phyloP scores from a whole-genome alignment of 2,329 filamentous ascomycete genomes.

The Trichoderma gracile region DNA sequence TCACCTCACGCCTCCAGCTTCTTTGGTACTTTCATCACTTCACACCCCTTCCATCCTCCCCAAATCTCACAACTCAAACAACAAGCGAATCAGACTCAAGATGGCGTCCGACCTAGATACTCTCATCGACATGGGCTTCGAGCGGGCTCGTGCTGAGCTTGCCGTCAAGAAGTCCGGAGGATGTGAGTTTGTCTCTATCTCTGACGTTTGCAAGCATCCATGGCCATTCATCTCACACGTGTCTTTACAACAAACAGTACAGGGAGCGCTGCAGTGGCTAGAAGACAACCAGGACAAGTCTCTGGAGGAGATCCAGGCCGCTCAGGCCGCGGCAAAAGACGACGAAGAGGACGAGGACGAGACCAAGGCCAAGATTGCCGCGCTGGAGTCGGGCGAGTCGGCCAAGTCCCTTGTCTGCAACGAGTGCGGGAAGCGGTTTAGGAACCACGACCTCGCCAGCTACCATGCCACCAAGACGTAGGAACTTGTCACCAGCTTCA shows the following conservation, averaged over 20 bases:
- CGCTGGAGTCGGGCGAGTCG: slow-evolving; percentile 68
- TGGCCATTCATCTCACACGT: slow-evolving; percentile 16
- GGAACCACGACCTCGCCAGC: slow-evolving; percentile 76
- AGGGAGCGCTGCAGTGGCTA: slow-evolving; percentile 91
- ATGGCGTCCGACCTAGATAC: slow-evolving; percentile 61
- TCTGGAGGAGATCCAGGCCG: slow-evolving; percentile 72
- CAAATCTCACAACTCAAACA: not conserved
- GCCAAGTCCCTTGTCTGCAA: slow-evolving; percentile 88
- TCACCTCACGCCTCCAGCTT: not conserved
- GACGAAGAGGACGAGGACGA: slow-evolving; percentile 53
- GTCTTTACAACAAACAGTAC: slow-evolving; percentile 56
- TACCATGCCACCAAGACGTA: slow-evolving; percentile 88
- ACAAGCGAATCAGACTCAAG: not conserved
- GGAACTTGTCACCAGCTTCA: slow-evolving; percentile 31
- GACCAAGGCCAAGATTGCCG: slow-evolving; percentile 58
- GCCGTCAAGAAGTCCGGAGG: slow-evolving; percentile 83
- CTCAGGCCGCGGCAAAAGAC: slow-evolving; percentile 48
- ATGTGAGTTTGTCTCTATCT: slow-evolving; percentile 52
- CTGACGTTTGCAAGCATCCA: not conserved
- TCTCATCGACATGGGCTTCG: slow-evolving; percentile 76
- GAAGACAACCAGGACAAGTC: slow-evolving; percentile 87
- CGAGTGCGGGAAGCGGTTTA: slow-evolving; percentile 90
- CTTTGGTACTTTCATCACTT: slow-evolving; percentile 1
- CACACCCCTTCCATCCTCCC: not conserved
- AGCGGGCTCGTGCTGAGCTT: slow-evolving; percentile 75